phyloP scores from a whole-genome alignment of 1,139 yeast species.

The Magnusiomyces tetraspermus region DNA sequence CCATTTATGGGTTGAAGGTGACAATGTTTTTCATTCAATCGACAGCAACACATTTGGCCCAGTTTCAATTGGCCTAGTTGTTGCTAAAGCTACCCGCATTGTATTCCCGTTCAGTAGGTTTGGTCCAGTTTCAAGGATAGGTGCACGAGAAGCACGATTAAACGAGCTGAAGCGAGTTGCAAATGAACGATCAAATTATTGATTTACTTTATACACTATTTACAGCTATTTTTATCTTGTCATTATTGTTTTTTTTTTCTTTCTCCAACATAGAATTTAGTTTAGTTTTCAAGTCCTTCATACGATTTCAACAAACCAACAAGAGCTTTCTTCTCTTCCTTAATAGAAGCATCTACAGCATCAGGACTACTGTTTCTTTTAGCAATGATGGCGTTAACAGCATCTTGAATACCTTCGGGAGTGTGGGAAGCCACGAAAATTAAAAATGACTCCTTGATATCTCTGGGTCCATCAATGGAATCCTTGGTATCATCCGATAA shows the following conservation, averaged over 20 bases:
- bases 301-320: slow-evolving; percentile 1
- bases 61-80: slow-evolving; percentile 62
- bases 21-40: slow-evolving; percentile 62
- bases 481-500: slow-evolving; percentile 19
- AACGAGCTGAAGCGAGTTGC: slow-evolving; percentile 8
- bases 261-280: not conserved
- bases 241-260: not conserved
- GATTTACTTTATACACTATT: not conserved
- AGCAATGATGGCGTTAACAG: slow-evolving; percentile 43
- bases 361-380: slow-evolving; percentile 19
- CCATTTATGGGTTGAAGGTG: slow-evolving; percentile 94
- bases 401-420: slow-evolving; percentile 41
- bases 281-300: not conserved
- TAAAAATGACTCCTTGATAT: slow-evolving; percentile 44
- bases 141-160: slow-evolving; percentile 29
- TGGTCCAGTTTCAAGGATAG: slow-evolving; percentile 24
- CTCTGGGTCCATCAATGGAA: slow-evolving; percentile 29
- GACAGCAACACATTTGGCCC: slow-evolving; percentile 87
- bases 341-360: slow-evolving; percentile 1
- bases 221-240: not conserved
- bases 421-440: slow-evolving; percentile 40
- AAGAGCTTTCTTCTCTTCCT: not conserved
- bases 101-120: slow-evolving; percentile 59
- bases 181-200: not conserved
- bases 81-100: slow-evolving; percentile 59